Evolutionary conservation across 2,329 filamentous ascomycete genomes (phyloP).

Genomic region (Balansia obtecta): DNA sequence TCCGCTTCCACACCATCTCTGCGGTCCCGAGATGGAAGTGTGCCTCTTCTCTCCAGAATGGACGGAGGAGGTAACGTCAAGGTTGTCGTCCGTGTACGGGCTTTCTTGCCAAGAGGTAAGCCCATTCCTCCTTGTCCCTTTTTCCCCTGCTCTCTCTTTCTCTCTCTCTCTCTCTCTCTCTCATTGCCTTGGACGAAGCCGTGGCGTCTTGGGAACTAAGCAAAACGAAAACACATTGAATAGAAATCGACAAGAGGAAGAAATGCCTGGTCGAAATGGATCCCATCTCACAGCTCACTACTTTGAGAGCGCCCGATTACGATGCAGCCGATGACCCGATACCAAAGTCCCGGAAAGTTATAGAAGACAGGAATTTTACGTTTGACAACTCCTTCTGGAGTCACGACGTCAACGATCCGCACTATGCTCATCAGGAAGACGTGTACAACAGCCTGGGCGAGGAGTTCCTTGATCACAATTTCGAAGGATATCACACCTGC

Average conservation of each 20-base stretch:
- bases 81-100: conserved; percentile 70
- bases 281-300: conserved; percentile 74
- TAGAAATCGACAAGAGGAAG: conserved; percentile 71
- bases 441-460: conserved; percentile 91
- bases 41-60: conserved; percentile 43
- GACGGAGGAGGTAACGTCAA: conserved; percentile 63
- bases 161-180: too few relatives aligned
- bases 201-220: too few relatives aligned
- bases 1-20: conserved; percentile 70
- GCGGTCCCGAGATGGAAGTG: conserved; percentile 57
- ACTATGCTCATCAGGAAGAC: conserved; percentile 87
- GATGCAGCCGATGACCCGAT: conserved; percentile 32
- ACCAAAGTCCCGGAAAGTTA: conserved; percentile 58
- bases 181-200: background rate
- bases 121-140: too few relatives aligned
- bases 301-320: conserved; percentile 53
- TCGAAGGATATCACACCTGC: conserved; percentile 97
- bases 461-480: conserved; percentile 98
- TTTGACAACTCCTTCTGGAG: conserved; percentile 99
- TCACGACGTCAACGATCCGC: conserved; percentile 61
- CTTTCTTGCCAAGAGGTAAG: conserved; percentile 60
- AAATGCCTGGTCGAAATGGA: conserved; percentile 89
- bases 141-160: too few relatives aligned
- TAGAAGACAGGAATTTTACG: conserved; percentile 83
- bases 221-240: background rate